Percentiles rank a stretch among this genome's conserved stretches.
These are phyloP conservation scores for Trichocladium uniseriatum DNA, from an alignment of 495 filamentous ascomycete species.

Conservation along the genomic window DNA sequence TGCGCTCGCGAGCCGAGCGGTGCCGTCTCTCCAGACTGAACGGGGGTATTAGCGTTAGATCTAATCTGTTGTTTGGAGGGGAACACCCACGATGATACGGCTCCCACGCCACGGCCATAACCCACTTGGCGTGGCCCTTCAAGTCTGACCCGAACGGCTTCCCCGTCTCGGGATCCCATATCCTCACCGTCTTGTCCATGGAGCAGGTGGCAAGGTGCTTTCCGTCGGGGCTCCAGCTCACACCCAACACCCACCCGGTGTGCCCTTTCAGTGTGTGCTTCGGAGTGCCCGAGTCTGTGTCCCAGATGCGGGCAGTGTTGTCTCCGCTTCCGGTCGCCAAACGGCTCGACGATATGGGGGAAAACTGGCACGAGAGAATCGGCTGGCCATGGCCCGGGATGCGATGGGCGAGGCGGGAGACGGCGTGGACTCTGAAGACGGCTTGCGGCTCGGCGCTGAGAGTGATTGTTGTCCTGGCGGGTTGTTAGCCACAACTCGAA, in stretches of 20 bases:
- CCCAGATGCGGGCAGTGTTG: slow-evolving; percentile 86
- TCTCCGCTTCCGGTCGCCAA: slow-evolving; percentile 90
- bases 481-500: background rate
- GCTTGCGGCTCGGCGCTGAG: slow-evolving; percentile 85
- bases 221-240: slow-evolving; percentile 79
- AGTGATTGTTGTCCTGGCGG: slow-evolving; percentile 42
- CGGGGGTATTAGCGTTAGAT: background rate
- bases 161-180: slow-evolving; percentile 85
- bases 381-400: slow-evolving; percentile 88
- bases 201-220: slow-evolving; percentile 78
- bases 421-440: slow-evolving; percentile 87
- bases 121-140: slow-evolving; percentile 88
- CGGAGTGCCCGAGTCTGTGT: slow-evolving; percentile 90
- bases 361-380: slow-evolving; percentile 84
- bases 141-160: slow-evolving; percentile 64
- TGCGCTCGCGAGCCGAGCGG: slow-evolving; percentile 74
- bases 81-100: slow-evolving; percentile 58
- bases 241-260: slow-evolving; percentile 83
- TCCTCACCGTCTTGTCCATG: slow-evolving; percentile 83
- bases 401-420: slow-evolving; percentile 78
- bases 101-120: slow-evolving; percentile 83
- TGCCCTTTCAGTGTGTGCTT: slow-evolving; percentile 86
- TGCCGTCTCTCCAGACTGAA: slow-evolving; percentile 53
- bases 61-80: too few species aligned
- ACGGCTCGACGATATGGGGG: slow-evolving; percentile 65